Base-by-base conservation (phyloP, 495 filamentous ascomycete genomes). In the Pyrenula massariospora region DNA sequence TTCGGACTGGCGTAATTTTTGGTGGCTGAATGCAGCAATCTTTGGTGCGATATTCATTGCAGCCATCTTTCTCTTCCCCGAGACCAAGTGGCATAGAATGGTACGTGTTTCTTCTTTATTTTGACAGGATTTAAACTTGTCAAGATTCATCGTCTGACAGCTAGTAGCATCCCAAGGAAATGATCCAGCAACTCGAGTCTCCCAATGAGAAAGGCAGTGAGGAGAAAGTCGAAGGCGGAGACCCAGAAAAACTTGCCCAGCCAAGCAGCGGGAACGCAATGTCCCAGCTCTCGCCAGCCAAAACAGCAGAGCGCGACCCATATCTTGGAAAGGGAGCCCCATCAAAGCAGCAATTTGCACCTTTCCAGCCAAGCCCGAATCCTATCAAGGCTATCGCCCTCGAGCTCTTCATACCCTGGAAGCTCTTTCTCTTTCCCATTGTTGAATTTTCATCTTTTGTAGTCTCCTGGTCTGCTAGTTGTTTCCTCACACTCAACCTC, bases 401-500 rank as follows among this genome's bases (percentile, higher is more conserved):
- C 25, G 66, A 64, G 51, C 62, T 74, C 25, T 73, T 62, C 61
- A 73, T 78, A 48, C 82, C 82, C 2, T 75, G 79, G 69, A 77
- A 78, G 53, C 68, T 85, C 50, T 73, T 83, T 55, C 68, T 74
- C 12, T 86, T 84, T 65, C 83, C 83, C 0, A 80, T 86, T 56
- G 79, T 84, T 54, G 80, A 86, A 58, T 78, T 80, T 47, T 70
- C 77, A 11, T 74, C 77, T 22, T 80, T 85, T 62, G 69, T 81
- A 25, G 79, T 83, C 42, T 78, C 77, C 12, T 85, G 80, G 78
- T 74, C 74, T 22, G 82, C 79, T 48, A 77, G 77, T 59, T 75
- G 69, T 20, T 79, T 84, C 61, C 69, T 85, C 57, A 80, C 82
- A 20, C 68, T 85, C 60, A 85, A 86, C 60, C 70, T 87, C 22